Percentiles rank a stretch among this genome's conserved stretches.
These are phyloP conservation scores for Zygnema circumcarinatum DNA, from an alignment of 139 green algal genomes.

Conservation along the genomic window DNA sequence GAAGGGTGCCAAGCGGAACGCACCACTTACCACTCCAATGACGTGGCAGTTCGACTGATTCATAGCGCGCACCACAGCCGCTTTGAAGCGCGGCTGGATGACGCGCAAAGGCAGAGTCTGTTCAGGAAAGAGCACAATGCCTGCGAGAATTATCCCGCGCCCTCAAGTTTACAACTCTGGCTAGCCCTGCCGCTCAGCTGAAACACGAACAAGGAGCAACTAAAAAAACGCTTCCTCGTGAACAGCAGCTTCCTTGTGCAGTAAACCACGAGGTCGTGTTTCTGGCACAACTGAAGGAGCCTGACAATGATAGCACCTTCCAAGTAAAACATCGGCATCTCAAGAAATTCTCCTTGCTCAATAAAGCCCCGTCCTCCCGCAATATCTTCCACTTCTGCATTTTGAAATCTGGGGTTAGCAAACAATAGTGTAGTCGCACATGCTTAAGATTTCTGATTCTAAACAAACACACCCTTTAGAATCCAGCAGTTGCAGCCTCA, in stretches of 20 bases:
- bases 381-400: conserved; percentile 51
- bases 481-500: no score
- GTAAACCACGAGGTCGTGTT: background rate
- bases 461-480: no score
- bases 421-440: no score
- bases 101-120: conserved; percentile 47
- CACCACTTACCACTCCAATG: conserved; percentile 34
- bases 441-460: no score
- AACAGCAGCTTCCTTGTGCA: background rate
- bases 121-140: conserved; percentile 55
- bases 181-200: no score
- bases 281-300: no score
- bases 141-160: conserved; percentile 5
- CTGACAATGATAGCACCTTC: conserved; percentile 32
- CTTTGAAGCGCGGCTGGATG: conserved; percentile 57
- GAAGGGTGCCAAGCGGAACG: no score
- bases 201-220: conserved; percentile 13
- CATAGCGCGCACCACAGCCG: conserved; percentile 38
- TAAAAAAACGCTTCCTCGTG: background rate
- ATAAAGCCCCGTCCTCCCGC: conserved; percentile 33
- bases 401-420: background rate
- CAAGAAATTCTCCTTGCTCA: conserved; percentile 40
- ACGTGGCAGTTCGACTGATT: background rate
- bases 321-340: conserved; percentile 53
- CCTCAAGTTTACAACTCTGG: background rate